These are phyloP conservation scores for Aquilaria sinensis DNA, from an alignment of 345 rosid genomes.

Conservation along the genomic window DNA sequence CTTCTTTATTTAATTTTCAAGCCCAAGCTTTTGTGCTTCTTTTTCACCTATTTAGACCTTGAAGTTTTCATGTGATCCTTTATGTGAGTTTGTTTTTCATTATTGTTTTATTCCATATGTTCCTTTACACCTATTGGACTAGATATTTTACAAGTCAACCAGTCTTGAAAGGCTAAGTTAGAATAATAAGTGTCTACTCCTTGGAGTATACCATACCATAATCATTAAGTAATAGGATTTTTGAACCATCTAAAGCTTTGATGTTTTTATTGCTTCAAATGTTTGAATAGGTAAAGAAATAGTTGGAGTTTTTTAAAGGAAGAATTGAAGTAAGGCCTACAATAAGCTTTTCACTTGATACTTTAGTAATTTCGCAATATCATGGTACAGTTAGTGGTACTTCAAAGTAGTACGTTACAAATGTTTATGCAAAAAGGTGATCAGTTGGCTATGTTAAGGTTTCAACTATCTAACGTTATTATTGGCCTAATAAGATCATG, in stretches of 20 bases:
- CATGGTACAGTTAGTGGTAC: constrained; percentile 50
- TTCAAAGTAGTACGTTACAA: constrained; percentile 43
- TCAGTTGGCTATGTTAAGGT: constrained; percentile 45
- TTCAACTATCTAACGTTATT: background rate
- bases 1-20: no score
- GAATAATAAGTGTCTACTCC: constrained; percentile 40
- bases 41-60: no score
- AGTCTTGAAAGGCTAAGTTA: constrained; percentile 36
- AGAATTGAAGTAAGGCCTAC: constrained; percentile 26
- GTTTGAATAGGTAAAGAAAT: constrained; percentile 39
- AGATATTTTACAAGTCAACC: constrained; percentile 52
- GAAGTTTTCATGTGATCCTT: no score
- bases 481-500: background rate
- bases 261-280: constrained; percentile 7
- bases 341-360: constrained; percentile 37
- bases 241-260: background rate
- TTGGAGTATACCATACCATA: constrained; percentile 20
- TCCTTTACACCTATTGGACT: constrained; percentile 40
- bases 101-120: no score
- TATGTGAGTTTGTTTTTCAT: no score
- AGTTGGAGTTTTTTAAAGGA: constrained; percentile 39
- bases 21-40: no score
- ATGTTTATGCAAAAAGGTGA: constrained; percentile 42
- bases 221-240: background rate
- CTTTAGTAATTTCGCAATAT: constrained; percentile 41